Evolutionary conservation across 2,329 filamentous ascomycete species (phyloP), one percentile per base, ranked within the genome.

Genomic region (Waltergamsia citrina): DNA sequence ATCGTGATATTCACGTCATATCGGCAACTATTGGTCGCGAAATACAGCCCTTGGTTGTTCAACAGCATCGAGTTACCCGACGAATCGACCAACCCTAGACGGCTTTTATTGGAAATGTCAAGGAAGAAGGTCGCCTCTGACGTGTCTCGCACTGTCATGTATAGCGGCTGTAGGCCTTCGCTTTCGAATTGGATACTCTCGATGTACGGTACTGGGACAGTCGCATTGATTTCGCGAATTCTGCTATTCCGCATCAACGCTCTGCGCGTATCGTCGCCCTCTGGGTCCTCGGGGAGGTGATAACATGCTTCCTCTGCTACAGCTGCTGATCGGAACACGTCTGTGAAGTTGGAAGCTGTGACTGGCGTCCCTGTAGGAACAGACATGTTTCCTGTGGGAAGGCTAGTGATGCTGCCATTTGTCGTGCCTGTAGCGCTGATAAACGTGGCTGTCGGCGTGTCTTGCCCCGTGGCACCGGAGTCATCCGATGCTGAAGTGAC

Each of bases 191-290:
- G 48, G 16, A 62, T 46, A 0, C 58, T 53, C 32, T 61, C 54
- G 4, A 62, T 51, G 29, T 56, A 61, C 0, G 57, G 56, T 16
- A 50, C 46, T 1, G 56, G 54, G 6, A 59, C 51, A 0, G 51
- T 46, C 12, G 44, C 38, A 20, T 58, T 56, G 3, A 40, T 38
- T 30, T 53, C 51, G 8, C 40, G 49, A 6, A 51, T 37, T 6
- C 48, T 48, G 11, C 45, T 42, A 28, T 55, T 59, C 29, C 52
- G 51, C n/a, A 62, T 32, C 5, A 50, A 34, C 0, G 53, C 46
- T 24, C 56, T 41, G 16, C 17, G 25, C 9, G 23, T 25, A n/a
- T 9, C n/a, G 17, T 22, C n/a, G 7, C 27, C 8, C 10, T 29
- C 8, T 22, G 48, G 35, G 0, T n/a, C n/a, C n/a, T n/a, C n/a